These are phyloP conservation scores for Solanum neorickii DNA, from an alignment of 257 asterid species.

Conservation along the genomic window DNA sequence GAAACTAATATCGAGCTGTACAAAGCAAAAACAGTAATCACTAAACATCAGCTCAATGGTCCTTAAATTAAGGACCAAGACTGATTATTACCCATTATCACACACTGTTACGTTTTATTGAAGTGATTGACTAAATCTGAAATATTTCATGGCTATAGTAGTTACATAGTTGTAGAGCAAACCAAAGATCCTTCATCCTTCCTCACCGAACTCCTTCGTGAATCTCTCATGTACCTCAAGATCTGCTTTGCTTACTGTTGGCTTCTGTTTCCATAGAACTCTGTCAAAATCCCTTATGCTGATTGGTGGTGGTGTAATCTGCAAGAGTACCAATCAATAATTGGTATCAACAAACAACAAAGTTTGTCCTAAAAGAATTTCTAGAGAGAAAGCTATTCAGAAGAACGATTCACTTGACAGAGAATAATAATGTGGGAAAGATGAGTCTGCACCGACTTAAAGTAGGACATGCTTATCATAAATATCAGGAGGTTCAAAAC, in stretches of 20 bases:
- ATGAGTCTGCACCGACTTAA: neutral
- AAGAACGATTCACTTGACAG: neutral
- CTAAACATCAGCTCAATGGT: neutral
- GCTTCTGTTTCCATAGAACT: conserved; percentile 25
- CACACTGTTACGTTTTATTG: neutral
- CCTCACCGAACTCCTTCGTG: conserved; percentile 38
- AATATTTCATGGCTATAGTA: neutral
- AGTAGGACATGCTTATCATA: neutral
- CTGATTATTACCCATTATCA: neutral
- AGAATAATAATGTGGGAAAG: neutral
- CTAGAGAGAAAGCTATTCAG: neutral
- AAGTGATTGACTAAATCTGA: neutral
- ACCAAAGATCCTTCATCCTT: conserved; percentile 13
- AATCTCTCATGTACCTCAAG: conserved; percentile 36
- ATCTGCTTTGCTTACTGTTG: conserved; percentile 34
- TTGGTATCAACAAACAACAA: neutral
- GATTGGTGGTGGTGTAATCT: conserved; percentile 32
- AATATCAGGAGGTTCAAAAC: neutral
- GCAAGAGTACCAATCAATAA: neutral
- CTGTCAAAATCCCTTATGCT: conserved; percentile 24
- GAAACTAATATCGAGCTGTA: neutral
- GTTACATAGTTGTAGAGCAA: neutral
- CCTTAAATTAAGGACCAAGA: neutral
- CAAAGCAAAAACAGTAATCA: neutral
- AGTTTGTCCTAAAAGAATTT: neutral